These are phyloP conservation scores for Xylaria sp. DNA, from an alignment of 2,329 filamentous ascomycete species.

Conservation along the genomic window DNA sequence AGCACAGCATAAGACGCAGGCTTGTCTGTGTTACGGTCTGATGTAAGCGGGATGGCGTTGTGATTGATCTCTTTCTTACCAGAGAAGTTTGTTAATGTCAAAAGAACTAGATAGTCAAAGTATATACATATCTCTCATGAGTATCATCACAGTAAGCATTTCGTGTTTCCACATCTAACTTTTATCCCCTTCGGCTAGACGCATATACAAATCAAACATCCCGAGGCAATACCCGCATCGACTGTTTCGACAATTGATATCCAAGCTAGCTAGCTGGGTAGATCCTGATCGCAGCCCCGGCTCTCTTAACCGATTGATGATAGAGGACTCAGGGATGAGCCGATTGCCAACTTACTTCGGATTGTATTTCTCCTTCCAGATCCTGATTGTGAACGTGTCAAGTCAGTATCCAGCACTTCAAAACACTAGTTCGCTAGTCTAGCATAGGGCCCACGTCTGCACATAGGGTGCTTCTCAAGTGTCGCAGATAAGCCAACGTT, in stretches of 20 bases:
- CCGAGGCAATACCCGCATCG: slow-evolving; percentile 4
- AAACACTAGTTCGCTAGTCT: slow-evolving; percentile 31
- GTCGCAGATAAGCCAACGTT: slow-evolving; percentile 18
- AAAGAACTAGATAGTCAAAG: neutral
- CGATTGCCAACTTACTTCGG: slow-evolving; percentile 54
- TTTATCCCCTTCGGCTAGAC: neutral
- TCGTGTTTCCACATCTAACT: slow-evolving; percentile 11
- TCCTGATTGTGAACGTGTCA: slow-evolving; percentile 67
- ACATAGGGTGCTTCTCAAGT: slow-evolving; percentile 27
- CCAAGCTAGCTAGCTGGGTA: neutral
- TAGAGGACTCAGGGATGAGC: slow-evolving; percentile 17
- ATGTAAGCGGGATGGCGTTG: neutral
- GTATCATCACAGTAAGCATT: slow-evolving; percentile 5
- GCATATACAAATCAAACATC: neutral
- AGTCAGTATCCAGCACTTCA: slow-evolving; percentile 40
- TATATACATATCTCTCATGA: slow-evolving; percentile 4
- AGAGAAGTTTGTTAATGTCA: neutral
- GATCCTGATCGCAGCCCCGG: slow-evolving; percentile 3
- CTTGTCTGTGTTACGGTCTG: neutral
- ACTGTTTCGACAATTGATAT: slow-evolving; percentile 5
- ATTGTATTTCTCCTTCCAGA: slow-evolving; percentile 97
- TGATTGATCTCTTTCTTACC: slow-evolving; percentile 7
- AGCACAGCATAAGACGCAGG: neutral
- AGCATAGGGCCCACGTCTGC: slow-evolving; percentile 25
- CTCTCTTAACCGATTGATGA: slow-evolving; percentile 16